A percentile compares a stretch with the other conserved stretches of the same genome.
Conservation (phyloP, 2,329 filamentous ascomycete species). For the Hymenotorrendiella dingleyae region DNA sequence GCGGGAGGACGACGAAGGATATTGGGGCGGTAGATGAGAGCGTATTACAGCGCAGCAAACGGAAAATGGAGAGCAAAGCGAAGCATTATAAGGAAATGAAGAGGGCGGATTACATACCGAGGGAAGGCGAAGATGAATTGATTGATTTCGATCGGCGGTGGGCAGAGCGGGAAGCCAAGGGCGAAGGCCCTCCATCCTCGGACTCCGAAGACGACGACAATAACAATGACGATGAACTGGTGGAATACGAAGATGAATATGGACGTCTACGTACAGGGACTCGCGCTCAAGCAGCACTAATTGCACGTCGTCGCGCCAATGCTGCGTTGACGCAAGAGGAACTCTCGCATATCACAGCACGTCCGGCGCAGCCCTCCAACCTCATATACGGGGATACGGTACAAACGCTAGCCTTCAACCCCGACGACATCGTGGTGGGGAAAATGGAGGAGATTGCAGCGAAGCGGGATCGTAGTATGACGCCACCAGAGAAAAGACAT, state of each 20-base stretch:
- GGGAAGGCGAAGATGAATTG: slow-evolving; percentile 59
- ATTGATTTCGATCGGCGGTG: slow-evolving; percentile 97
- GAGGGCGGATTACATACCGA: slow-evolving; percentile 65
- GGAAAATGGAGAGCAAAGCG: slow-evolving; percentile 86
- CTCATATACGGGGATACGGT: slow-evolving; percentile 83
- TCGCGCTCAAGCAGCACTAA: slow-evolving; percentile 57
- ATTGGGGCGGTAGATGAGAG: slow-evolving; percentile 54
- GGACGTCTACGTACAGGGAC: slow-evolving; percentile 75
- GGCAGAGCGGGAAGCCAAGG: slow-evolving; percentile 58
- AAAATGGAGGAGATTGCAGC: slow-evolving; percentile 74
- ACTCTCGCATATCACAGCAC: slow-evolving; percentile 62
- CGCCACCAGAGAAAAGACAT: slow-evolving; percentile 73
- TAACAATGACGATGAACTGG: slow-evolving; percentile 47
- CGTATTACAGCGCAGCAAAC: slow-evolving; percentile 57
- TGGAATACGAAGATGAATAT: slow-evolving; percentile 90
- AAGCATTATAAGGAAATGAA: slow-evolving; percentile 86
- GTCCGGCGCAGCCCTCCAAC: slow-evolving; percentile 58
- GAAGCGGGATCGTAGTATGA: slow-evolving; percentile 72
- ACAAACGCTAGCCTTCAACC: slow-evolving; percentile 77
- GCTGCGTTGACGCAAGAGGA: slow-evolving; percentile 51
- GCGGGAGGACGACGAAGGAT: slow-evolving; percentile 53
- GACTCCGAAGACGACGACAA: slow-evolving; percentile 56
- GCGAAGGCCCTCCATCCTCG: slow-evolving; percentile 36
- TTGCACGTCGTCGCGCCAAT: slow-evolving; percentile 51
- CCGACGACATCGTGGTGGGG: slow-evolving; percentile 54